Conservation (phyloP, 495 filamentous ascomycete species). For the Chaetomidium leptoderma region DNA sequence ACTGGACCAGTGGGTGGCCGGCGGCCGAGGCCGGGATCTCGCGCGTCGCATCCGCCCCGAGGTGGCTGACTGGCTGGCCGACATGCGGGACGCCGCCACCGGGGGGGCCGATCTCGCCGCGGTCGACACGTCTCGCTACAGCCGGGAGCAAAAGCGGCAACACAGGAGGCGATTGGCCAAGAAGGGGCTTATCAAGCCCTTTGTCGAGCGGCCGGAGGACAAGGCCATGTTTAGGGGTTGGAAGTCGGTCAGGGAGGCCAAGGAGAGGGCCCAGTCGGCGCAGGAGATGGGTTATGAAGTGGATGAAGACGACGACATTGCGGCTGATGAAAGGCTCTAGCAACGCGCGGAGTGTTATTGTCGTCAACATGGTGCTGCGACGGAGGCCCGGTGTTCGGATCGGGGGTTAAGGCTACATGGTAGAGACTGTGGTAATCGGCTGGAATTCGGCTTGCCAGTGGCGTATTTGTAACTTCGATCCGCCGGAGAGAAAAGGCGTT, state of each 20-base stretch:
- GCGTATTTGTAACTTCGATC: too few species aligned
- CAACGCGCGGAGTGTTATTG: neutral
- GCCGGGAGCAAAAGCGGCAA: slow-evolving; percentile 31
- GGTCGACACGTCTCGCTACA: slow-evolving; percentile 30
- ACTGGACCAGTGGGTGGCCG: slow-evolving; percentile 51
- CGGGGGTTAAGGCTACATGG: neutral
- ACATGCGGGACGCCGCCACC: slow-evolving; percentile 38
- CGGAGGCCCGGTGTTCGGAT: neutral
- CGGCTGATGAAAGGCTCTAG: slow-evolving; percentile 32
- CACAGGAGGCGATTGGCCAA: slow-evolving; percentile 42
- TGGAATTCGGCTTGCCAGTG: too few species aligned
- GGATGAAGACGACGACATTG: slow-evolving; percentile 36
- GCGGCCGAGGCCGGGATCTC: slow-evolving; percentile 37
- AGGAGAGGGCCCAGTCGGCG: slow-evolving; percentile 28
- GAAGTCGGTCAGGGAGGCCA: slow-evolving; percentile 33
- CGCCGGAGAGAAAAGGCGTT: slow-evolving; percentile 4
- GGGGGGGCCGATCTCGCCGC: slow-evolving; percentile 38
- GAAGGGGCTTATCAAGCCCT: slow-evolving; percentile 32
- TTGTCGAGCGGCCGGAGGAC: slow-evolving; percentile 33
- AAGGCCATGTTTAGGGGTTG: slow-evolving; percentile 31
- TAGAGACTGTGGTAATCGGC: neutral
- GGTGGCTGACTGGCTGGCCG: slow-evolving; percentile 38
- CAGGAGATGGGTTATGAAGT: slow-evolving; percentile 28
- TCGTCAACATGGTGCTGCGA: neutral
- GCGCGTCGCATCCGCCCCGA: slow-evolving; percentile 32